Conservation (phyloP, 1,284 basidiomycete genomes). For the Apiotrichum sp. region DNA sequence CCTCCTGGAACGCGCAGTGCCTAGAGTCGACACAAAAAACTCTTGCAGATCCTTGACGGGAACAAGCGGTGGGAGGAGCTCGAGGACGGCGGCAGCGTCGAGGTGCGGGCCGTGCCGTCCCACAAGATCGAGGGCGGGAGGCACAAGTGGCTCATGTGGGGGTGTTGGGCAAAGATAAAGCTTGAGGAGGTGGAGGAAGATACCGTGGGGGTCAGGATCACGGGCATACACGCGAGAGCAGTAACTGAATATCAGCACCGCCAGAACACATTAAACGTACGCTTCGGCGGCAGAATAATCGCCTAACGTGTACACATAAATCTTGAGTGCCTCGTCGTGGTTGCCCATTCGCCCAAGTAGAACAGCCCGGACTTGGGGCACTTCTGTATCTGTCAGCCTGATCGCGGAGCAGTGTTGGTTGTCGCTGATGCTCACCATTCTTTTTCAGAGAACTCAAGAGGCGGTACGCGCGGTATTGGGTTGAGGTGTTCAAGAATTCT, state of each 20-base stretch:
- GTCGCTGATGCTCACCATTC: conserved; percentile 54
- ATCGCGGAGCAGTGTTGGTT: no score
- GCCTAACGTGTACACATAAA: conserved; percentile 80
- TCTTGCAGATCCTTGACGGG: conserved; percentile 68
- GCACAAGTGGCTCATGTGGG: conserved; percentile 50
- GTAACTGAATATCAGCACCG: conserved; percentile 60
- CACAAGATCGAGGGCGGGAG: conserved; percentile 76
- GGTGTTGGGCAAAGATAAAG: conserved; percentile 64
- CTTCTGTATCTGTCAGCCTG: conserved; percentile 50
- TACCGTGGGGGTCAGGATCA: conserved; percentile 55
- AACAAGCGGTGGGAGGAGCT: conserved; percentile 81
- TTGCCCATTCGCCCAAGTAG: conserved; percentile 81
- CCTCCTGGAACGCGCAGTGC: conserved; percentile 36
- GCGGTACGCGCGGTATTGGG: conserved; percentile 69
- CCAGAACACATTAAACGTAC: no score
- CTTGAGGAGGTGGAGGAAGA: conserved; percentile 78
- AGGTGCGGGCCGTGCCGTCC: conserved; percentile 73
- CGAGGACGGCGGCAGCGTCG: conserved; percentile 70
- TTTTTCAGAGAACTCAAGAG: conserved; percentile 68
- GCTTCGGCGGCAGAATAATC: conserved; percentile 82
- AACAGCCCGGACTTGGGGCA: conserved; percentile 82
- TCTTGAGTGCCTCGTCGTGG: conserved; percentile 84
- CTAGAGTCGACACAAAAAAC: conserved; percentile 70
- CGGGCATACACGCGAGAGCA: conserved; percentile 69
- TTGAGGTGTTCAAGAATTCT: conserved; percentile 65